Percentiles rank a stretch among this genome's conserved stretches.
These are phyloP conservation scores for Dipteronia sinensis DNA, from an alignment of 345 rosid genomes.

Conservation along the genomic window DNA sequence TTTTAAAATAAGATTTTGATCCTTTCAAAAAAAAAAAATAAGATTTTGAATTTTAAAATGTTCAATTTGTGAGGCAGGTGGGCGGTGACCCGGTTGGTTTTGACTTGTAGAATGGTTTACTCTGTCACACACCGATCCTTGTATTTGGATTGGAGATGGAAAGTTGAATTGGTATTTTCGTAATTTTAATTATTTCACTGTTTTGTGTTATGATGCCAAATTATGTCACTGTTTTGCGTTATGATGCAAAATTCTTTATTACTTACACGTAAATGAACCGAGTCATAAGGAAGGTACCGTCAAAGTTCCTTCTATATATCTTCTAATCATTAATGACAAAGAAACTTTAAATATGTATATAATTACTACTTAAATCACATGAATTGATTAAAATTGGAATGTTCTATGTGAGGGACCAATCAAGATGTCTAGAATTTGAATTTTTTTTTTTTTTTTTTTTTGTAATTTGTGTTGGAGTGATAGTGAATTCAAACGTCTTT, in stretches of 20 bases:
- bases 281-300: neutral
- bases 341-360: no score
- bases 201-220: neutral
- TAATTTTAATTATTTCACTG: neutral
- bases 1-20: neutral
- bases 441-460: no score
- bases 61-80: conserved; percentile 6
- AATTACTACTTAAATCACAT: no score
- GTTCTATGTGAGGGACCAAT: no score
- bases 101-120: conserved; percentile 24
- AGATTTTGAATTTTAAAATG: neutral
- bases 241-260: no score
- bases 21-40: no score
- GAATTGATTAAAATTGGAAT: no score
- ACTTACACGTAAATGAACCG: no score
- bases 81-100: conserved; percentile 13
- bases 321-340: neutral
- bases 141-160: neutral
- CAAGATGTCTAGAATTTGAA: no score
- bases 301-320: neutral
- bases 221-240: neutral
- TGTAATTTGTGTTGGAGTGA: no score
- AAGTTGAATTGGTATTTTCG: conserved; percentile 2
- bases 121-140: neutral
- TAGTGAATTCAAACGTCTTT: no score